Evolutionary conservation across 495 filamentous ascomycete genomes (phyloP), one percentile per base, ranked within the genome.

Genomic region (Aspergillus egyptiacus): DNA sequence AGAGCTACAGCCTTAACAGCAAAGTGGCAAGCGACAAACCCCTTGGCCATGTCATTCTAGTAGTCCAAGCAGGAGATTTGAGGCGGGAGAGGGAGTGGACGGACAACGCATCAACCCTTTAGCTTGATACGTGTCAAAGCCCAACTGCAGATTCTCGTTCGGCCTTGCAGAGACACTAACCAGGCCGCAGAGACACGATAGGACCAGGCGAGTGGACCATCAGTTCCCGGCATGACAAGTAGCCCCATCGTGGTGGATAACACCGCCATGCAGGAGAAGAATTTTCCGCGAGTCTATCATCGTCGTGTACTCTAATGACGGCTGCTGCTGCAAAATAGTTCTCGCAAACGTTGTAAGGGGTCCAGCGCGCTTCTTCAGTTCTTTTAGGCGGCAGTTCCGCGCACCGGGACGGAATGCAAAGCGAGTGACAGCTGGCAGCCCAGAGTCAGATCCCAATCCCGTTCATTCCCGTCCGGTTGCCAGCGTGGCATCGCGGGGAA

Each of bases 71-170:
- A 46, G n/a, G n/a, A n/a, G n/a, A n/a, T n/a, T n/a, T 46, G 31
- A 22, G 43, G 28, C 43, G 43, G 43, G 50, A 51, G 48, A 43
- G 48, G 47, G n/a, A n/a, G n/a, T n/a, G n/a, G 53, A 31, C 46
- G 39, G 58, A 56, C 58, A 57, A 53, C 58, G 50, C 58, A 61
- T 57, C 54, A 35, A 44, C 40, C 48, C 6, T 36, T 46, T 55
- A 56, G 51, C 28, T 46, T 31, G 51, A 60, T 60, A 60, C 58
- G 58, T 60, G 58, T 60, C 58, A 57, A 46, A 44, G 51, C 49
- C 51, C 48, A 44, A 55, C 48, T 55, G 57, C 49, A 48, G 51
- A 57, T 23, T 44, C 51, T 52, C 48, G 48, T 49, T 54, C 30
- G 39, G 45, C 51, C 58, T 55, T 61, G 54, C 57, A 60, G 48